These are phyloP conservation scores for Phylloporus sp. DNA, from an alignment of 1,284 basidiomycete species.

Conservation along the genomic window DNA sequence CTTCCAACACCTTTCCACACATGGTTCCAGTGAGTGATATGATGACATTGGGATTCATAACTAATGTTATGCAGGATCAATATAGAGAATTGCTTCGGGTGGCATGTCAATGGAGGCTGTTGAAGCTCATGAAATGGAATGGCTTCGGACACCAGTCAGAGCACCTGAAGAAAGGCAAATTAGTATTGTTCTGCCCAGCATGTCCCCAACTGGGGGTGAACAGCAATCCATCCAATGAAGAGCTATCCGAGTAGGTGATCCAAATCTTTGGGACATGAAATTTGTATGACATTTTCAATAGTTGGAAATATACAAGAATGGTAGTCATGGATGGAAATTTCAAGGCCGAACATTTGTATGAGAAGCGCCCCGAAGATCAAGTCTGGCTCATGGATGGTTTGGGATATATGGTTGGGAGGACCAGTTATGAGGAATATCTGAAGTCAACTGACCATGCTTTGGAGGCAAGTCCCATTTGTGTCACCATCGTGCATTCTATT, in stretches of 20 bases:
- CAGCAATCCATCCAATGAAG: no score
- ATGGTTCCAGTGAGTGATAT: no score
- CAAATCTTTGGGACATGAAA: no score
- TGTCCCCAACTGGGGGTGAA: background rate
- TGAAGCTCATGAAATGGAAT: background rate
- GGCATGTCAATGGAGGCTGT: background rate
- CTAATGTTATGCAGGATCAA: background rate
- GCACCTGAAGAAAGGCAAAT: background rate
- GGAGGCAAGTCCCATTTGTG: no score
- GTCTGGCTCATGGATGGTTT: slow-evolving; percentile 16
- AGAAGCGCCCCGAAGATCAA: background rate
- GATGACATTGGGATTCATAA: no score
- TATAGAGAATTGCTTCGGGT: background rate
- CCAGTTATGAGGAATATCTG: background rate
- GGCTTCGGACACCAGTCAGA: background rate
- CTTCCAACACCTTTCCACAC: background rate
- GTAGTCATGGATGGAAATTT: background rate
- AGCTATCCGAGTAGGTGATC: background rate
- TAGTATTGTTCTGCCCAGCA: background rate
- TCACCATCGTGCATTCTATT: no score
- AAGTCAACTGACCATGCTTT: background rate
- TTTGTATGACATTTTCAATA: no score
- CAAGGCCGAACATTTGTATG: background rate
- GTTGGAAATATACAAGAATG: no score
- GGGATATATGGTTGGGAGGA: slow-evolving; percentile 9